phyloP scores from a whole-genome alignment of 2,329 filamentous ascomycete genomes.

The Venturia pyrina region DNA sequence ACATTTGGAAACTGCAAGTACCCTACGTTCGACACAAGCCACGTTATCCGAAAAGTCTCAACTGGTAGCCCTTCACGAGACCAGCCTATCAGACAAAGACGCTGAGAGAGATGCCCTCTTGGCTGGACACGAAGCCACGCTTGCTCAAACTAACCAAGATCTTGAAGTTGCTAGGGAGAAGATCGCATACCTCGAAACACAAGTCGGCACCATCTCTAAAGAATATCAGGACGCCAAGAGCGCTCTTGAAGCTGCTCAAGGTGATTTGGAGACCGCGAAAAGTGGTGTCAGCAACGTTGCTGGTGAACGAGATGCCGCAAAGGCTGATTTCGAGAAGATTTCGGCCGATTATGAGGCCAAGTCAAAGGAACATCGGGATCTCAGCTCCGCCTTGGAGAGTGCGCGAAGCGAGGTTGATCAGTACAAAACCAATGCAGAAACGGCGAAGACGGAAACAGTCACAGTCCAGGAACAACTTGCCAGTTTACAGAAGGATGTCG shows the following conservation, averaged over 20 bases:
- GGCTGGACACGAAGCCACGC: background rate
- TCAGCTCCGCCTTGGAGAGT: background rate
- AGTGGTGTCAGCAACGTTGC: background rate
- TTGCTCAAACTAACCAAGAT: background rate
- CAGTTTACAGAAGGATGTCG: background rate
- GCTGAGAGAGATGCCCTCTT: background rate
- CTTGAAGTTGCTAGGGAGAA: background rate
- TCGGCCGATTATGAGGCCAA: conserved; percentile 1
- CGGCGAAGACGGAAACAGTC: background rate
- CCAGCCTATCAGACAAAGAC: background rate
- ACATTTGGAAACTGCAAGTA: background rate
- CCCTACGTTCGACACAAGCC: background rate
- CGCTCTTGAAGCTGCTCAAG: conserved; percentile 5
- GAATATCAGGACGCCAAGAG: conserved; percentile 2
- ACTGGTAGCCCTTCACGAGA: conserved; percentile 2
- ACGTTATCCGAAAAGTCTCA: background rate
- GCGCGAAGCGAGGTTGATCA: background rate
- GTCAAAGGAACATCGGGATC: background rate
- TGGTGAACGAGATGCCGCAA: background rate
- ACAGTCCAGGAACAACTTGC: background rate
- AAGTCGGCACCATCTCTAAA: background rate
- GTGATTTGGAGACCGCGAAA: conserved; percentile 9
- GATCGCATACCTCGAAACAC: background rate
- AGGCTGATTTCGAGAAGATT: background rate
- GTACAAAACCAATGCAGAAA: background rate